Percentiles rank a stretch among this genome's conserved stretches.
phyloP scores from a whole-genome alignment of 768 basidiomycete species.

The Mycena vitilis region DNA sequence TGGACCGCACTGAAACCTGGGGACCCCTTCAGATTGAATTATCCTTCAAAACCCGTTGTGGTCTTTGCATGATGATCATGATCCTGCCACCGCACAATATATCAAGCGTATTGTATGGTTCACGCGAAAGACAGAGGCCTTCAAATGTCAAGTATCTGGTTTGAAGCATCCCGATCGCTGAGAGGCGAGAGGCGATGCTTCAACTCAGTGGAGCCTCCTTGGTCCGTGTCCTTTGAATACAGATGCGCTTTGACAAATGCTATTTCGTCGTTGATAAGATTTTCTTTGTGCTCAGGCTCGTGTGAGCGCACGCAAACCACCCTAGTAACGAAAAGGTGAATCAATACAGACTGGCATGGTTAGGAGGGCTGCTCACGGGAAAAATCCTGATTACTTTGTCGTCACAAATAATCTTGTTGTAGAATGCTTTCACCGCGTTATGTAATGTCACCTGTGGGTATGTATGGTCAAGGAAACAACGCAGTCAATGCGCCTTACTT shows the following conservation, averaged over 20 bases:
- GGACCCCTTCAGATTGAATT: too few relatives aligned
- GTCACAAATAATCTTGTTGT: conserved; percentile 35
- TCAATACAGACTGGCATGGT: neutral
- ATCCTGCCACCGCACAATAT: too few relatives aligned
- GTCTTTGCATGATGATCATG: too few relatives aligned
- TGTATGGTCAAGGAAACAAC: neutral
- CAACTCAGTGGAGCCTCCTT: too few relatives aligned
- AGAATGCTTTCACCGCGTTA: neutral
- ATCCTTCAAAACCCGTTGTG: too few relatives aligned
- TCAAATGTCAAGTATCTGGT: too few relatives aligned
- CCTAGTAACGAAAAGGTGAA: conserved; percentile 55
- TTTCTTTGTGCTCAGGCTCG: conserved; percentile 77
- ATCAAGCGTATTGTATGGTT: too few relatives aligned
- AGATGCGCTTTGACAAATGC: conserved; percentile 59
- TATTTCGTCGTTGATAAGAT: conserved; percentile 64
- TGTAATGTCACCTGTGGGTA: conserved; percentile 29
- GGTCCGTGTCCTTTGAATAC: neutral
- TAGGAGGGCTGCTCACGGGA: conserved; percentile 40
- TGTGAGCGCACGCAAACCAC: conserved; percentile 83
- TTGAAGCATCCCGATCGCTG: too few relatives aligned
- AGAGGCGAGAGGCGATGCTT: too few relatives aligned
- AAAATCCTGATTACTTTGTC: conserved; percentile 25
- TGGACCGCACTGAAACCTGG: too few relatives aligned
- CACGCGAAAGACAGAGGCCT: too few relatives aligned
- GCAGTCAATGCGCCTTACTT: conserved; percentile 42